Evolutionary conservation across 2,329 filamentous ascomycete genomes (phyloP).

Genomic region (Pseudopithomyces maydicus): DNA sequence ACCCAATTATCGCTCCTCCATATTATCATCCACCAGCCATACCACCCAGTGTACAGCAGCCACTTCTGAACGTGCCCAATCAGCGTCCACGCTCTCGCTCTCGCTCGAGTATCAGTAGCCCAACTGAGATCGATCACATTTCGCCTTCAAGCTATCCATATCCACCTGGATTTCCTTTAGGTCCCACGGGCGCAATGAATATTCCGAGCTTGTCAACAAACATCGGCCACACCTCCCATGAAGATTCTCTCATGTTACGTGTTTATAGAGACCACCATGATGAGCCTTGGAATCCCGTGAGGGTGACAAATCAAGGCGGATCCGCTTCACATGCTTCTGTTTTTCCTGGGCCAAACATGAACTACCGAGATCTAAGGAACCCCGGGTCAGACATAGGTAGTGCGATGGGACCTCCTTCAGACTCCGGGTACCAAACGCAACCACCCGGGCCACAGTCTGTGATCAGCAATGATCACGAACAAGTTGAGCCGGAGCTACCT

Average conservation of each 20-base stretch:
- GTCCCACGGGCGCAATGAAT: not conserved
- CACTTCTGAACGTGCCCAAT: slow-evolving; percentile 21
- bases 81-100: slow-evolving; percentile 5
- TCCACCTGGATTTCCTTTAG: not conserved
- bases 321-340: slow-evolving; percentile 3
- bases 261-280: slow-evolving; percentile 15
- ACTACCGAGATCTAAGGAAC: slow-evolving; percentile 22
- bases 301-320: slow-evolving; percentile 19
- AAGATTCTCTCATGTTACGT: not conserved
- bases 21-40: slow-evolving; percentile 7
- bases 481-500: slow-evolving; percentile 25
- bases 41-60: slow-evolving; percentile 10
- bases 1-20: slow-evolving; percentile 14
- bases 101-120: slow-evolving; percentile 12
- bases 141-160: not conserved
- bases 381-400: slow-evolving; percentile 32
- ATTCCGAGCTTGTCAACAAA: not conserved
- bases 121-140: slow-evolving; percentile 2
- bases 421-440: slow-evolving; percentile 42
- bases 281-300: slow-evolving; percentile 35
- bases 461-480: slow-evolving; percentile 33
- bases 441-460: slow-evolving; percentile 33
- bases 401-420: slow-evolving; percentile 21
- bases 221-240: not conserved
- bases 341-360: slow-evolving; percentile 15